Base-by-base conservation (phyloP, 2,329 filamentous ascomycete species). In the Pestalotiopsis sp. region DNA sequence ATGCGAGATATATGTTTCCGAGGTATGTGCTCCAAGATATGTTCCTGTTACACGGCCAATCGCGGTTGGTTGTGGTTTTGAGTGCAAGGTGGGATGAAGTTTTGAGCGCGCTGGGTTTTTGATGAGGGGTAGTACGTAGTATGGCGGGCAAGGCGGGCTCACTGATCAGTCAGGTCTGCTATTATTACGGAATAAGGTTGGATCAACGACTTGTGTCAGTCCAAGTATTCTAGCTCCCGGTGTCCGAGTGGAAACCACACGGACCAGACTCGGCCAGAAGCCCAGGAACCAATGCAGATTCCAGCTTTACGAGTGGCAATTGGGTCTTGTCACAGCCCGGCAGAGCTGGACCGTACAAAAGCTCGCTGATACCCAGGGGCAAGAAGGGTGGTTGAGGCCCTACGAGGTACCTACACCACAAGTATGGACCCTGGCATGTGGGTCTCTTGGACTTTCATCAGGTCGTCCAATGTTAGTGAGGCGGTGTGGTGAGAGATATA, bases 121-220 rank as follows among this genome's bases (percentile, higher is more conserved):
- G 58, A 39, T 61, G 58, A 61, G 58, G 58, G 58, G 58, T 61
- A 35, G 13, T 10, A 20, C n/a, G 24, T 58, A 58, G 55, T 58
- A 58, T 58, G 20, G 24, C 11, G 17, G 55, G 30, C 30, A 35
- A 9, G 30, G 30, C 30, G 30, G 30, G 30, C 30, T 35, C 30
- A 35, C 30, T 35, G 44, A 17, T 52, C 44, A 52, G 44, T 17
- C 20, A 17, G 17, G 20, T 52, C 44, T 52, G 4, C 44, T 52
- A 52, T 52, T 52, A 52, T 22, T 52, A 52, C 44, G 44, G 44
- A 52, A 52, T 44, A 44, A 44, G 60, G 38, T 63, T 44, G 60
- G 60, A 20, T 63, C n/a, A 63, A 61, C 38, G 5, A 11, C 20
- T 39, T 63, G 60, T 52, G 60, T 48, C 39, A 63, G 60, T 63